These are phyloP conservation scores for Nakazawaea wyomingensis DNA, from an alignment of 805 yeast species.

Conservation along the genomic window DNA sequence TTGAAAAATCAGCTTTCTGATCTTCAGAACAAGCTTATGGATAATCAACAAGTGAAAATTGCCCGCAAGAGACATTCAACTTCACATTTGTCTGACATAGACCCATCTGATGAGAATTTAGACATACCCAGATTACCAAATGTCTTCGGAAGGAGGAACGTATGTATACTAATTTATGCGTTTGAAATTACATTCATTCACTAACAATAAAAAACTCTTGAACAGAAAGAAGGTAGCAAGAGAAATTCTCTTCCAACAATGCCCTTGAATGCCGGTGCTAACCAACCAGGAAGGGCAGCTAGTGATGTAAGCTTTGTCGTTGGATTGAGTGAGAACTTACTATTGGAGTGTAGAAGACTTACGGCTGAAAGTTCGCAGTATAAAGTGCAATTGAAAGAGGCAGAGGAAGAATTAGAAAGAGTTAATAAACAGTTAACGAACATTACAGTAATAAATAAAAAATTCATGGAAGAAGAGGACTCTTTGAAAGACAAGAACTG, in stretches of 20 bases:
- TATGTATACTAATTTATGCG: too few relatives aligned
- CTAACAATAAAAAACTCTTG: neutral
- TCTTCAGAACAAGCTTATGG: constrained; percentile 33
- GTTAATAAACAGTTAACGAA: constrained; percentile 32
- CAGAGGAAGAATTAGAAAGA: constrained; percentile 37
- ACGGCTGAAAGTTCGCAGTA: constrained; percentile 56
- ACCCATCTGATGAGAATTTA: constrained; percentile 3
- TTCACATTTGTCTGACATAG: constrained; percentile 12
- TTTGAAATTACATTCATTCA: neutral
- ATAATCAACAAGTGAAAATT: constrained; percentile 16
- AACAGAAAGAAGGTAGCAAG: neutral
- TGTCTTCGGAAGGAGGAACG: constrained; percentile 1
- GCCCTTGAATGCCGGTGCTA: constrained; percentile 3
- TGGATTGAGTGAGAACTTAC: constrained; percentile 66
- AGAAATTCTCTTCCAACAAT: constrained; percentile 6
- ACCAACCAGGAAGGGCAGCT: constrained; percentile 23
- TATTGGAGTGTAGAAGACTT: constrained; percentile 64
- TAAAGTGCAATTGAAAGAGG: constrained; percentile 35
- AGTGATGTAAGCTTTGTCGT: constrained; percentile 69
- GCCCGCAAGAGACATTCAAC: constrained; percentile 14
- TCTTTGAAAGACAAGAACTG: constrained; percentile 55
- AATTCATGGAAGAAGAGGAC: constrained; percentile 37
- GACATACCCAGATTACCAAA: constrained; percentile 2
- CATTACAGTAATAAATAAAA: constrained; percentile 26
- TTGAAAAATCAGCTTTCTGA: constrained; percentile 38